Evolutionary conservation across 2,329 filamentous ascomycete species (phyloP), one percentile per base, ranked within the genome.

Genomic region (Exophiala calicioides): DNA sequence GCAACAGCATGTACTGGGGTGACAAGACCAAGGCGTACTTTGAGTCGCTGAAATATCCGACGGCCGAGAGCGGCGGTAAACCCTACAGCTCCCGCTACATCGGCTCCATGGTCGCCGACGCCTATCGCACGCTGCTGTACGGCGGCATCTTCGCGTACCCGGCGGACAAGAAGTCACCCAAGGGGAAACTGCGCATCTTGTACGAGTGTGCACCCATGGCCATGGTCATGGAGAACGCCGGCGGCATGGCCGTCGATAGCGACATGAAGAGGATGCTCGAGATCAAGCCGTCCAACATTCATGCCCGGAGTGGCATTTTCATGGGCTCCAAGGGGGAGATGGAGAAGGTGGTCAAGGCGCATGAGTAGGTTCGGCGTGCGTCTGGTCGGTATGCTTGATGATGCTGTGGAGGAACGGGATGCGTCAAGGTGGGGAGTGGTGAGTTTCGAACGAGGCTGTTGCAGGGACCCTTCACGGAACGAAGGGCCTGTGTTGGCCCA

Each of bases 181-280:
- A 97, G 82, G 93, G 93, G 60, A 98, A 98, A 78, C 80, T 98
- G 59, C 81, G 93, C 57, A 98, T 98, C 59, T 69, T 98, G 61
- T 98, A 98, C 72, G 93, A 98, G 76, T 98, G 93, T 67, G 93
- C 93, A 10, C 93, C 93, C 29, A 98, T 98, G 93, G 93, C 93
- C 18, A 87, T 97, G 85, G 81, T 98, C 5, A 97, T 98, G 69
- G 93, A 98, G 73, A 96, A 98, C 72, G 93, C 93, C 61, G 93
- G 93, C 60, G 93, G 93, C 51, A 84, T 94, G 70, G 93, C 93
- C 13, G 75, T 98, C 44, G 85, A 97, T 72, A 90, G 87, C 72
- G 84, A 87, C 47, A 96, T 95, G 90, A 74, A 82, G 58, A 82
- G 91, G 51, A 90, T 98, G 86, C 76, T 98, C 58, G 85, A 88